A percentile compares a stretch with the other conserved stretches of the same genome.
Conservation (phyloP, 2,329 filamentous ascomycete species). For the Calonectria leucothoes region DNA sequence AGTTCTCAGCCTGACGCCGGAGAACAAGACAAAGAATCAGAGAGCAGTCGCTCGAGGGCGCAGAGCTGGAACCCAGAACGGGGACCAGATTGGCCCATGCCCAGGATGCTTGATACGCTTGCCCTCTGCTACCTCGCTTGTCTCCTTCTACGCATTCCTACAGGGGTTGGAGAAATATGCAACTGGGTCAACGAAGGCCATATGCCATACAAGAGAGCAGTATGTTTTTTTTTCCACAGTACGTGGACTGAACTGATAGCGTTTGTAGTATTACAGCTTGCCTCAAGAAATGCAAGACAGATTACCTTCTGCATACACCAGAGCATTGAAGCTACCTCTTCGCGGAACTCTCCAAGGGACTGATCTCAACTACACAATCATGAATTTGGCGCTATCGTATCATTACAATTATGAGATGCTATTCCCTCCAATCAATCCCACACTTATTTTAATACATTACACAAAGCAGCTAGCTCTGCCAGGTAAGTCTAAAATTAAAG, state of each 20-base stretch:
- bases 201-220: conserved; percentile 78
- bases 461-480: conserved; percentile 81
- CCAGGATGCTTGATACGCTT: conserved; percentile 79
- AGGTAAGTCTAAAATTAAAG: conserved; percentile 57
- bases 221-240: conserved; percentile 48
- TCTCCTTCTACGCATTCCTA: conserved; percentile 79
- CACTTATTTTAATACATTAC: conserved; percentile 75
- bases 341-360: conserved; percentile 58
- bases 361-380: conserved; percentile 73
- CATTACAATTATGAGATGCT: conserved; percentile 74
- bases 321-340: conserved; percentile 64
- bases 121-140: conserved; percentile 84
- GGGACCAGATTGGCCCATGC: conserved; percentile 65
- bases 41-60: conserved; percentile 39
- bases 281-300: conserved; percentile 74
- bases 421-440: conserved; percentile 79
- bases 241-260: not conserved
- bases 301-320: conserved; percentile 71
- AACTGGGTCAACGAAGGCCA: conserved; percentile 75
- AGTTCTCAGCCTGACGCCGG: conserved; percentile 50
- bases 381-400: conserved; percentile 73
- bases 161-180: conserved; percentile 79
- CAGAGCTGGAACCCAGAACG: conserved; percentile 59
- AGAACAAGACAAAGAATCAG: conserved; percentile 17
- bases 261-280: conserved; percentile 62